Evolutionary conservation across 2,329 filamentous ascomycete genomes (phyloP).

Genomic region (Emericellopsis cladophorae): DNA sequence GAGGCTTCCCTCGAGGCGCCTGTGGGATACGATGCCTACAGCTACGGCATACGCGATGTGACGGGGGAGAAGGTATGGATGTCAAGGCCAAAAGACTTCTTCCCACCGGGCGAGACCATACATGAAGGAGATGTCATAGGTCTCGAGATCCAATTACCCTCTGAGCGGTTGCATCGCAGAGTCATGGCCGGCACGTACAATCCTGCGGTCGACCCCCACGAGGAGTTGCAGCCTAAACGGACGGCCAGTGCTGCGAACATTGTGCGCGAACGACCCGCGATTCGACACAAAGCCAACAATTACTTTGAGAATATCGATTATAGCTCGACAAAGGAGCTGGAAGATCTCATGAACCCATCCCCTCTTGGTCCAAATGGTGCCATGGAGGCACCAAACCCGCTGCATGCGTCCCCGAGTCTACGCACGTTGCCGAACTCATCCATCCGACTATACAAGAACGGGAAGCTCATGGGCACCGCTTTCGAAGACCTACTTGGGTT

Average conservation of each 20-base stretch:
- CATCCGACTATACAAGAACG: slow-evolving; percentile 91
- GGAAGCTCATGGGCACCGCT: slow-evolving; percentile 69
- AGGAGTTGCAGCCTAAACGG: slow-evolving; percentile 36
- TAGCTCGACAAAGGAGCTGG: slow-evolving; percentile 75
- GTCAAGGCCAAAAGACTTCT: slow-evolving; percentile 86
- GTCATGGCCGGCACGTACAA: slow-evolving; percentile 82
- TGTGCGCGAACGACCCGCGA: slow-evolving; percentile 88
- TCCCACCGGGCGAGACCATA: slow-evolving; percentile 65
- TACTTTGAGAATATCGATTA: slow-evolving; percentile 93
- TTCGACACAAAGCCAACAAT: slow-evolving; percentile 83
- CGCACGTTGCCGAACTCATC: slow-evolving; percentile 76
- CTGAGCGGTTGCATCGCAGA: slow-evolving; percentile 75
- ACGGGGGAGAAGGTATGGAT: slow-evolving; percentile 86
- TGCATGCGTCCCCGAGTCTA: slow-evolving; percentile 60
- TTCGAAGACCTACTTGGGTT: slow-evolving; percentile 86
- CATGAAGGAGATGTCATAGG: slow-evolving; percentile 89
- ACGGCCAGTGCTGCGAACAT: slow-evolving; percentile 61
- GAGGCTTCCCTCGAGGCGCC: slow-evolving; percentile 75
- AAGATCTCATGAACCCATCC: slow-evolving; percentile 66
- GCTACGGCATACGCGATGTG: slow-evolving; percentile 84
- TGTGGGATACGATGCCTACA: slow-evolving; percentile 82
- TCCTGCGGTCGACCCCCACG: slow-evolving; percentile 60
- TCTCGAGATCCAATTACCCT: slow-evolving; percentile 81
- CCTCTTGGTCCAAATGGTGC: slow-evolving; percentile 31
- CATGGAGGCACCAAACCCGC: slow-evolving; percentile 52